Conservation (phyloP, 2,329 filamentous ascomycete species). For the Fusarium coicis region DNA sequence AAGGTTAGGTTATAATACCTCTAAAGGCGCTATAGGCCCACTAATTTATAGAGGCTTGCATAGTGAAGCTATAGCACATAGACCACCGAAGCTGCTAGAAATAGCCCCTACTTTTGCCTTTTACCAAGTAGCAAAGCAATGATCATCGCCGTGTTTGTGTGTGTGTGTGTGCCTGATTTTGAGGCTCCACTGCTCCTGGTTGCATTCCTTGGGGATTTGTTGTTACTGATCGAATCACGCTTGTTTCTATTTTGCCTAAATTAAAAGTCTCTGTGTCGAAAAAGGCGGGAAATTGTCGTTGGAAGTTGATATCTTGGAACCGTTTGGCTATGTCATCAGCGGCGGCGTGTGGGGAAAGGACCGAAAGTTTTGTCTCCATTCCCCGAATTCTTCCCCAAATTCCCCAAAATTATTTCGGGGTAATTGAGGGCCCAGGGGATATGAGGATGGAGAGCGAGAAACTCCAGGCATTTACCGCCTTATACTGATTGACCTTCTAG, state of each 20-base stretch:
- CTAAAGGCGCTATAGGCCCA: too few relatives aligned
- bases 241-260: neutral
- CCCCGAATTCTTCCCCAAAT: constrained; percentile 29
- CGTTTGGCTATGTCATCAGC: constrained; percentile 22
- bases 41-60: too few relatives aligned
- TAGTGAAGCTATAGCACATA: too few relatives aligned
- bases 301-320: neutral
- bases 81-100: too few relatives aligned
- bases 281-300: neutral
- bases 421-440: constrained; percentile 3
- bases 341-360: constrained; percentile 39
- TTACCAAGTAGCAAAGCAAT: constrained; percentile 10
- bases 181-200: constrained; percentile 1
- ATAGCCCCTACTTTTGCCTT: too few relatives aligned
- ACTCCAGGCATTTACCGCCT: rapidly evolving
- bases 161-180: neutral
- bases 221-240: neutral
- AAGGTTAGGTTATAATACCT: too few relatives aligned
- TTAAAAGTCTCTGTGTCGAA: neutral
- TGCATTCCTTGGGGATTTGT: neutral
- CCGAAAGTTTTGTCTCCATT: constrained; percentile 27
- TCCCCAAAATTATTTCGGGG: constrained; percentile 36
- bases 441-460: neutral
- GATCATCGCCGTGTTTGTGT: constrained; percentile 14
- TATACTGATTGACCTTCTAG: neutral